Percentiles rank a stretch among this genome's conserved stretches.
These are phyloP conservation scores for Penicillium longicatenatum DNA, from an alignment of 495 filamentous ascomycete genomes.

Conservation along the genomic window DNA sequence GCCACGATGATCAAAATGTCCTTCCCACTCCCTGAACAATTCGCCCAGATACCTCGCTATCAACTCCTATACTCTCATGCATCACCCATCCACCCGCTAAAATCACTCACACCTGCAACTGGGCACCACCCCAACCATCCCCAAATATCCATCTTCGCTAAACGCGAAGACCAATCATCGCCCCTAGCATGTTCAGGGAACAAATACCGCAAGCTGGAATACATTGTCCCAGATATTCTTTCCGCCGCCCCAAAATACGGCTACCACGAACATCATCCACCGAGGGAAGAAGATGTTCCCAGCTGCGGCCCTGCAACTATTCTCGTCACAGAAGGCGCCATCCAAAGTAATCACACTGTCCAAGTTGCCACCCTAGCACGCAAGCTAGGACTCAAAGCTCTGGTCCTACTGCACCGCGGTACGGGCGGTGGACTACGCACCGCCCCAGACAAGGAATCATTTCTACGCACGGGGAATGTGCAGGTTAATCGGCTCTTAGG, in stretches of 20 bases:
- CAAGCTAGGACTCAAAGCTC: conserved; percentile 28
- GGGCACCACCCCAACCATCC: conserved; percentile 10
- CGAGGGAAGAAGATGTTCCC: conserved; percentile 1
- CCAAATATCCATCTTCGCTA: conserved; percentile 34
- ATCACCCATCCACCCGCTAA: conserved; percentile 39
- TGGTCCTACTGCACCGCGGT: conserved; percentile 33
- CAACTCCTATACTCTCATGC: conserved; percentile 34
- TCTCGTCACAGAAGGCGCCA: conserved; percentile 43
- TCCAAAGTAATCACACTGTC: conserved; percentile 47
- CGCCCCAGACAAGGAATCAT: conserved; percentile 16
- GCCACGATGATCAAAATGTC: conserved; percentile 7
- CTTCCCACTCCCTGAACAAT: conserved; percentile 26
- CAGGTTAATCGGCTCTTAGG: conserved; percentile 38
- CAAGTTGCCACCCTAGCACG: conserved; percentile 39
- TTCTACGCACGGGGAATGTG: conserved; percentile 33
- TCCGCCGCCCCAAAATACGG: conserved; percentile 18
- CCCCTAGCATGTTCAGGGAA: conserved; percentile 42
- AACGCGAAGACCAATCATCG: conserved; percentile 44
- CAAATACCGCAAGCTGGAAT: conserved; percentile 50
- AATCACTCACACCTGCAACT: conserved; percentile 17
- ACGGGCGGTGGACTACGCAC: conserved; percentile 31
- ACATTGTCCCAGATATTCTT: conserved; percentile 42
- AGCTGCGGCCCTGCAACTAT: conserved; percentile 25
- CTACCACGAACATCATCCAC: conserved; percentile 25
- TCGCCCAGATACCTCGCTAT: conserved; percentile 35